Evolutionary conservation across 805 yeast genomes (phyloP).

Genomic region (Komagataella ulmi): DNA sequence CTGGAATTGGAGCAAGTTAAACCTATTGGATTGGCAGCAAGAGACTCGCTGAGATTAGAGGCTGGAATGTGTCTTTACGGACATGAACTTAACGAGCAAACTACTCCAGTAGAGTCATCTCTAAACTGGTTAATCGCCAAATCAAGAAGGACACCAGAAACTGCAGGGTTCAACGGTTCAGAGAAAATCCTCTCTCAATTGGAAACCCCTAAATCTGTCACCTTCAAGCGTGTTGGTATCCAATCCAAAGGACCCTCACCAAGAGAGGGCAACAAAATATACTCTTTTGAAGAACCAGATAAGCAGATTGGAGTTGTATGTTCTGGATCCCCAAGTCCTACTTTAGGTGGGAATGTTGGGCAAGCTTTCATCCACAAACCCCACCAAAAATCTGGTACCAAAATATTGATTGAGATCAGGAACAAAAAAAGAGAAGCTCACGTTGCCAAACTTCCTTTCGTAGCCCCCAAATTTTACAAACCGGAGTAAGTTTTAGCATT

Average conservation of each 20-base stretch:
- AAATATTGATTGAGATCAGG: constrained; percentile 63
- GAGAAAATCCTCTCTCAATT: constrained; percentile 57
- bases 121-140: constrained; percentile 86
- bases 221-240: constrained; percentile 64
- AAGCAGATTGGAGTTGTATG: constrained; percentile 37
- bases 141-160: constrained; percentile 42
- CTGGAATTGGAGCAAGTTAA: constrained; percentile 44
- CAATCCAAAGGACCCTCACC: constrained; percentile 83
- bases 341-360: constrained; percentile 68
- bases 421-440: constrained; percentile 69
- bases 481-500: constrained; percentile 1
- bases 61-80: constrained; percentile 99
- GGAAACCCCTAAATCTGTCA: constrained; percentile 41
- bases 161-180: constrained; percentile 62
- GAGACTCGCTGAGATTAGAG: constrained; percentile 89
- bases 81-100: constrained; percentile 67
- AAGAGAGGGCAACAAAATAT: constrained; percentile 62
- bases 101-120: constrained; percentile 82
- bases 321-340: constrained; percentile 52
- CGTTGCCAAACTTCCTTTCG: constrained; percentile 79
- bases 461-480: constrained; percentile 59
- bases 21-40: constrained; percentile 95
- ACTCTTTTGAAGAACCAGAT: constrained; percentile 33
- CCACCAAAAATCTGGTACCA: constrained; percentile 60
- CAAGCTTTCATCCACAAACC: constrained; percentile 78